Base-by-base conservation (phyloP, 2,329 filamentous ascomycete genomes). In the Calonectria crousiana region DNA sequence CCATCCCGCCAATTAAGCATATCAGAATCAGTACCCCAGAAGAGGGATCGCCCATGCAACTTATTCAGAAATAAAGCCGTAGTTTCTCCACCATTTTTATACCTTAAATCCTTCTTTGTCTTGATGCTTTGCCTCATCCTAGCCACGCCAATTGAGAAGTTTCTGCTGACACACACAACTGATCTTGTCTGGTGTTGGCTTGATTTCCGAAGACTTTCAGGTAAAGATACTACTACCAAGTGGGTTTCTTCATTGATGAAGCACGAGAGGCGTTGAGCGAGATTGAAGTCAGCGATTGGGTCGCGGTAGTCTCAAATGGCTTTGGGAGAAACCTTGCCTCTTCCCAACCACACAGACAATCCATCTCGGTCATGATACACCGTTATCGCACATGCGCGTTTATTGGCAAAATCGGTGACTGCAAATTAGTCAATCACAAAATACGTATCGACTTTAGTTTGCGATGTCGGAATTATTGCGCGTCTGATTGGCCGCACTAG, bases 401-500 rank as follows among this genome's bases (percentile, higher is more conserved):
- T 34, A 32, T 56, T 30, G 14, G 4, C 23, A 62, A 26, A 41
- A 41, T 20, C 10, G 23, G 30, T 41, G 23, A 62, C 56, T 62
- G 23, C 34, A 41, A 38, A 28, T 16, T 11, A 41, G 34, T 28
- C 56, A 44, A 34, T 38, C n/a, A n/a, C 32, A 62, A 62, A 62
- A 41, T 2, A 28, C 36, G 56, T 8, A 41, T 41, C 36, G 28
- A 28, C 32, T 62, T 16, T 62, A 30, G 56, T 62, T 62, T 62
- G 78, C 77, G 77, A 79, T 80, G 68, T 80, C 78, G 78, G 78
- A 76, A 76, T 72, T 1, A 20, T 36, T 3, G 14, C 41, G 44
- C 47, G 36, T 52, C 36, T 65, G 62, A 77, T 79, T 79, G 76
- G 74, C 62, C 52, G n/a, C 65, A 52, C 71, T 60, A 67, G 64